Evolutionary conservation across 208 protist genomes (phyloP), one percentile per base, ranked within the genome.

Genomic region (Trichomonas gallinae): DNA sequence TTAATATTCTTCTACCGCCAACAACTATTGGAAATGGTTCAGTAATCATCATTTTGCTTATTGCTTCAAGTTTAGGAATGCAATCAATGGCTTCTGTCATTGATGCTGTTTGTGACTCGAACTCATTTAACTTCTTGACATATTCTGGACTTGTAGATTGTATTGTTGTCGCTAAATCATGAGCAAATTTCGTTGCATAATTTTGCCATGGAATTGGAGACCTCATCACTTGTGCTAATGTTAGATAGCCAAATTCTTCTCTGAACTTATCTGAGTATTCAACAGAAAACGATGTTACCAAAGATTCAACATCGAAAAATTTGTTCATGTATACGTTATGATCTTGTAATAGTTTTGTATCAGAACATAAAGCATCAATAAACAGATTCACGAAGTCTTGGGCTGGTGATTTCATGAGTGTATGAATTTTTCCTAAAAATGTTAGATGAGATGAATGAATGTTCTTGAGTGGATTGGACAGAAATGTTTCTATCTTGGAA

Each of bases 11-110:
- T 0, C 87, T 4, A 38, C 87, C 87, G 11, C 40, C 15, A 51
- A 93, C 87, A 93, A 93, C 87, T 34, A 93, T 93, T 10, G 40
- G 87, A 36, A 93, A 93, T 51, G 87, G 44, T 26, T 93, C 87
- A n/a, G 26, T 38, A 26, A 93, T 40, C 15, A 93, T 48, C 44
- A 51, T 48, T 34, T 36, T 23, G 11, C 40, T 48, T 21, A 93
- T 34, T 9, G 42, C 40, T 34, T 51, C 87, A 1, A 93, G 36
- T 93, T 93, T 93, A 0, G 87, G 87, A 93, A 93, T 93, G 13
- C 10, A 48, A 51, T 93, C 87, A 38, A 48, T 93, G 23, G 87
- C 26, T 15, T 93, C 44, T 21, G 87, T 38, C 17, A 93, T 34
- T 17, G 0, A 38, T 8, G 17, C 10, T 36, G 17, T 93, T 38